Base-by-base conservation (phyloP, 352 stramenopile genomes). In the Phytophthora tentaculata region DNA sequence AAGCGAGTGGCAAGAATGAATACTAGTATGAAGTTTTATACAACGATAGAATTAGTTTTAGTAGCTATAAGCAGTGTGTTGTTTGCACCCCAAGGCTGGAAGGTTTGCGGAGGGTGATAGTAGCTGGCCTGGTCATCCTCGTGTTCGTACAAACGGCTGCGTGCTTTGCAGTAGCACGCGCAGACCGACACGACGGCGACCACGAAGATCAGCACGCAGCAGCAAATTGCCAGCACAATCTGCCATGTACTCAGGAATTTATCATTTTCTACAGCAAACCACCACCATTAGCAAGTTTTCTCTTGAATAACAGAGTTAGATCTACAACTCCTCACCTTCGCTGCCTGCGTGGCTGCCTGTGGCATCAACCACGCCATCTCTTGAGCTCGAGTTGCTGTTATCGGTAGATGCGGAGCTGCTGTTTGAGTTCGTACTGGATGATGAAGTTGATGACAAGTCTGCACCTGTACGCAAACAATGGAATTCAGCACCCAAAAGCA, bases 171-270 rank as follows among this genome's bases (percentile, higher is more conserved):
- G 56, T 83, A 86, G 62, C 77, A 88, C 29, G 72, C 67, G 32
- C 78, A 71, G 9, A 88, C 71, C 35, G 79, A 74, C 24, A 85
- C 69, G n/a, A 81, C 61, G 6, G 64, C 74, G 17, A 85, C 74
- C 0, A 70, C 39, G 35, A 85, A 83, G 17, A 82, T 60, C 35
- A 88, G 65, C 56, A 70, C 65, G 7, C 35, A 41, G 29, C 67
- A 86, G 64, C 75, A 81, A 50, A 88, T 84, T 68, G 81, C 81
- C 44, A 85, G 56, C 45, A 68, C 67, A 56, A 85, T 83, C 48
- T 86, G 74, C 79, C 77, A 86, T 57, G 56, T 76, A 45, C 64
- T 56, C 54, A 85, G 54, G 3, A 57, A 50, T 23, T 49, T 51
- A 39, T 51, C 45, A 16, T 8, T 49, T 58, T 50, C 61, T 80